Base-by-base conservation (phyloP, 805 yeast species). In the Saccharomyces kudriavzevii region DNA sequence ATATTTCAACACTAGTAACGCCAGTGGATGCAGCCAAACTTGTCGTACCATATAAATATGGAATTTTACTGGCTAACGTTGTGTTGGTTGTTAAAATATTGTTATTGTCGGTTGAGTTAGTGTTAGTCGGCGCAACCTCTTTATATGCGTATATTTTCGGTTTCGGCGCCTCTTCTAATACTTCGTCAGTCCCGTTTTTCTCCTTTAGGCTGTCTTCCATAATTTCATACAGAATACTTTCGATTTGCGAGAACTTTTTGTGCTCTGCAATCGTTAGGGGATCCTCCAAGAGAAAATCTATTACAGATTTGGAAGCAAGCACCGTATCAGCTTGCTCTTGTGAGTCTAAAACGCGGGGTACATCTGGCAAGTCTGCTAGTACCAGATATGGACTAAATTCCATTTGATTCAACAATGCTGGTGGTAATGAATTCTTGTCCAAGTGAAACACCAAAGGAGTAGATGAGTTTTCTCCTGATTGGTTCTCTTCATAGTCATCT, bases 151-250 rank as follows among this genome's bases (percentile, higher is more conserved):
- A 17, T 6, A 35, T 35, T 35, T 35, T 35, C 43, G 22, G 43
- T 35, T 35, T 8, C 24, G 43, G 43, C 17, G 10, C 24, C 22
- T 35, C 24, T 20, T 35, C 43, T 9, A 35, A 17, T 35, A 35
- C 22, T 9, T 17, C 43, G 4, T n/a, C 43, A 5, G 13, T 17
- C 22, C 11, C 43, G 10, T 17, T 10, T 17, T 35, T 35, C 43
- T 17, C 24, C 24, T 17, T 6, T 17, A 35, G 8, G 11, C 26
- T 35, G 28, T 55, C 58, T 17, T 51, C 54, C 11, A 52, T 35
- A 13, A 57, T 55, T 48, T 56, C 60, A 17, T 59, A 30, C 46
- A 60, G 24, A 3, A 59, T 27, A 25, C 51, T 28, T 26, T 54
- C 52, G 2, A 61, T 50, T 35, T 58, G 52, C 11, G 51, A 50